Evolutionary conservation across 352 stramenopile species (phyloP).

Genomic region (Pythium monospermum): DNA sequence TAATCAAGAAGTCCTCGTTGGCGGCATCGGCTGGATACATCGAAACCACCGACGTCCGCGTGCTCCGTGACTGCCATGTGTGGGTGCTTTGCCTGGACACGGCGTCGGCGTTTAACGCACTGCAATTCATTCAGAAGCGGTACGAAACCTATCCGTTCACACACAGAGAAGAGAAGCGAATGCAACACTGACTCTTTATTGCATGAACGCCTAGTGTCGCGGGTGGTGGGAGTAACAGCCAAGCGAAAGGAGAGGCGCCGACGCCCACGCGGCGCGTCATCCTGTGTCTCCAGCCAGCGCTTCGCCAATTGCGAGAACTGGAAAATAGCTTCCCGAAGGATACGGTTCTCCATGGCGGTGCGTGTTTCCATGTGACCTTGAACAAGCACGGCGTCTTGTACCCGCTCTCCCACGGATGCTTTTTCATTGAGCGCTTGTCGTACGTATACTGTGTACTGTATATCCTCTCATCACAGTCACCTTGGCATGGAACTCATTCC

Average conservation of each 20-base stretch:
- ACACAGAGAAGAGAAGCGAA: no score
- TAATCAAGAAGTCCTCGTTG: conserved; percentile 23
- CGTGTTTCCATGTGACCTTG: conserved; percentile 63
- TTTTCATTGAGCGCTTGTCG: conserved; percentile 75
- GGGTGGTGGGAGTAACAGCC: background rate
- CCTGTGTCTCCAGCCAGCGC: conserved; percentile 55
- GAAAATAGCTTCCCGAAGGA: conserved; percentile 60
- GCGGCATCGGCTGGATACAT: conserved; percentile 24
- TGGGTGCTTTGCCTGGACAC: conserved; percentile 62
- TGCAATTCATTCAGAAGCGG: conserved; percentile 47
- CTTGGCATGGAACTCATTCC: no score
- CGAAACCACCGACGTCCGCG: conserved; percentile 30
- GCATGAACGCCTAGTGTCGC: conserved; percentile 2
- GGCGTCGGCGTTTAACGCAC: conserved; percentile 26
- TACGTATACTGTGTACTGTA: conserved; percentile 26
- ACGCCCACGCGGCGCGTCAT: conserved; percentile 41
- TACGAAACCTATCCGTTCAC: conserved; percentile 7
- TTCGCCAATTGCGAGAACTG: conserved; percentile 52
- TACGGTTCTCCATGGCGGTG: conserved; percentile 63
- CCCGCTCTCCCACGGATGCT: conserved; percentile 62
- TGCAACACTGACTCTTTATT: background rate
- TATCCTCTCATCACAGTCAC: no score
- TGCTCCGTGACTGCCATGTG: conserved; percentile 45
- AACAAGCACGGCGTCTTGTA: conserved; percentile 41
- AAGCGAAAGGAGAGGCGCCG: conserved; percentile 24